Evolutionary conservation across 495 filamentous ascomycete species (phyloP), one percentile per base, ranked within the genome.

Genomic region (Extremus antarcticus): DNA sequence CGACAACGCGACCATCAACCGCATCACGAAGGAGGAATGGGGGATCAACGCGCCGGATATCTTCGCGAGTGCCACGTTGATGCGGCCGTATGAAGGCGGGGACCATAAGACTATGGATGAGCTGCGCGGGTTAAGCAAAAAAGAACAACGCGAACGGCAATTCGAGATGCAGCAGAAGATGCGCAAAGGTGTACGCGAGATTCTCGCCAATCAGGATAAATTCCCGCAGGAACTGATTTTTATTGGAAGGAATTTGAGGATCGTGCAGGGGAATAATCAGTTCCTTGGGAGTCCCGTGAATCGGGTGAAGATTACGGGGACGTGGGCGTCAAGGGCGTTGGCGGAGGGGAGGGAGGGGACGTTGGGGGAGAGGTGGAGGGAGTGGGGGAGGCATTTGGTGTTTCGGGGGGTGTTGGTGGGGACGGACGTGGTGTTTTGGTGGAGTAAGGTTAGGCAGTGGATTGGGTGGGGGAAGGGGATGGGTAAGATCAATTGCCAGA

Each of bases 161-260:
- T 98, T 86, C 66, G 86, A 91, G 65, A 85, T 90, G 75, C 90
- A 95, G 63, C 77, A 85, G 59, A 78, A 81, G 53, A 88, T 88
- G 77, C 85, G 88, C 56, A 78, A 88, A 63, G 87, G 85, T 19
- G 81, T 96, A 66, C 82, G 85, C 54, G 82, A 92, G 23, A 80
- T 95, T 29, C 80, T 98, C 3, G 80, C 80, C 25, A 88, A 98
- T 67, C 90, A 95, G 65, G 84, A 83, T 23, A 90, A 92, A 65
- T 95, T 88, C 86, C 92, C 92, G 0, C 82, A 83, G 52, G 88
- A 95, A 62, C 83, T 98, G 47, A 81, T 98, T 62, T 98, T 98
- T 71, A 90, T 98, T 64, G 90, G 90, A 1, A 81, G 92, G 4
- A 96, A 95, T 65, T 79, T 98, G 73, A 82, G 92, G 20, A 98